phyloP scores from a whole-genome alignment of 2,329 filamentous ascomycete genomes.

The Coniochaeta hoffmannii region DNA sequence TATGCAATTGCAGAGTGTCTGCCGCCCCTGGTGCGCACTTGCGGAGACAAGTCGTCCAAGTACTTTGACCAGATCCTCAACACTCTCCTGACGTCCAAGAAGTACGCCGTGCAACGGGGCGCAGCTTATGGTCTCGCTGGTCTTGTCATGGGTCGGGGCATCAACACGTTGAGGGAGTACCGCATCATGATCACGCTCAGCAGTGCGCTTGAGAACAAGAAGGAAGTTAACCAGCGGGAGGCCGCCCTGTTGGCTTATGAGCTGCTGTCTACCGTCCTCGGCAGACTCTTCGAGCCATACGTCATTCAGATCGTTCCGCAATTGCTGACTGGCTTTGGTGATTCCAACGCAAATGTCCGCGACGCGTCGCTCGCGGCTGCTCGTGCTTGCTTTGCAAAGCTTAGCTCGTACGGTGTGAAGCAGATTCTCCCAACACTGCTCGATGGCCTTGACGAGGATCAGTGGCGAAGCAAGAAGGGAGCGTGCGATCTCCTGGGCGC shows the following conservation, averaged over 20 bases:
- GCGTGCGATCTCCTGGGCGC: constrained; percentile 94
- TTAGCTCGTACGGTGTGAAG: constrained; percentile 95
- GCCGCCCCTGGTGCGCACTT: constrained; percentile 80
- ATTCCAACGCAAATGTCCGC: constrained; percentile 79
- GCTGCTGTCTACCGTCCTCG: constrained; percentile 77
- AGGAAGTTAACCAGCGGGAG: constrained; percentile 81
- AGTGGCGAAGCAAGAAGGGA: constrained; percentile 98
- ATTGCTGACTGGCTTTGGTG: constrained; percentile 81
- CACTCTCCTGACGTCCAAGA: constrained; percentile 77
- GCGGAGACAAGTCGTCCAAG: constrained; percentile 65
- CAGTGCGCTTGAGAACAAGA: constrained; percentile 88
- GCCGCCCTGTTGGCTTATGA: constrained; percentile 87
- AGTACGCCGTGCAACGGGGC: constrained; percentile 85
- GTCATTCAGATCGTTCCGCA: constrained; percentile 93
- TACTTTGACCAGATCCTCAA: constrained; percentile 79
- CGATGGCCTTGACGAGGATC: constrained; percentile 84
- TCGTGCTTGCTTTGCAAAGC: constrained; percentile 85
- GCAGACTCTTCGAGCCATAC: constrained; percentile 89
- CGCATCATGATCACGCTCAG: constrained; percentile 77
- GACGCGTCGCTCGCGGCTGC: constrained; percentile 89
- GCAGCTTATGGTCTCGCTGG: constrained; percentile 93
- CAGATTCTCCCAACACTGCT: constrained; percentile 86
- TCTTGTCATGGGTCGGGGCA: constrained; percentile 80
- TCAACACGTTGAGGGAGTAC: constrained; percentile 73
- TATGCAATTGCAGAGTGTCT: constrained; percentile 93